These are phyloP conservation scores for Phytophthora gonapodyides DNA, from an alignment of 352 stramenopile species.

Conservation along the genomic window DNA sequence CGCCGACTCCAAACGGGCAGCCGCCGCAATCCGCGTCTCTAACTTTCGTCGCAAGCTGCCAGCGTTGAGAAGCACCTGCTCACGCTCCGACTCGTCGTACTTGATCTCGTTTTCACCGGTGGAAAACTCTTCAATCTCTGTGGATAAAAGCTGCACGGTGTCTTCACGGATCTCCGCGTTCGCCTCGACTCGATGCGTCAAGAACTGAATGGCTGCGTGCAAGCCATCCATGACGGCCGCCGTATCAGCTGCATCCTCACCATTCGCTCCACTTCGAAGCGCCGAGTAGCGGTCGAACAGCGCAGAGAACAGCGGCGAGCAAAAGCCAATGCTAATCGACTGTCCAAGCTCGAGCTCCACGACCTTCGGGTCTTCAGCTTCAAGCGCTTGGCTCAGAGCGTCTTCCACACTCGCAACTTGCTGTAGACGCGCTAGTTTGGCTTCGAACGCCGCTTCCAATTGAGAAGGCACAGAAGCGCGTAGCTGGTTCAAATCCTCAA, in stretches of 20 bases:
- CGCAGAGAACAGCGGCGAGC: conserved; percentile 44
- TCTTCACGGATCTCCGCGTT: conserved; percentile 70
- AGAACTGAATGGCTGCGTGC: conserved; percentile 58
- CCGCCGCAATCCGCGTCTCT: conserved; percentile 52
- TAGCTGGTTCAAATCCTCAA: conserved; percentile 34
- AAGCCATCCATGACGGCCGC: conserved; percentile 45
- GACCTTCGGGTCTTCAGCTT: conserved; percentile 33
- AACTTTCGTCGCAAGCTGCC: conserved; percentile 53
- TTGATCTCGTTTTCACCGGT: conserved; percentile 28
- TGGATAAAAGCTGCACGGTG: conserved; percentile 52
- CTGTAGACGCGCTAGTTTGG: conserved; percentile 48
- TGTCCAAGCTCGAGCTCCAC: conserved; percentile 59
- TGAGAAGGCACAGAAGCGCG: conserved; percentile 21
- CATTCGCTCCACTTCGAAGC: conserved; percentile 31
- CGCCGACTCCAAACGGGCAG: conserved; percentile 50
- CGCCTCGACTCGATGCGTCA: conserved; percentile 49
- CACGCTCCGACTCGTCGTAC: conserved; percentile 39
- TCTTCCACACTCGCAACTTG: conserved; percentile 52
- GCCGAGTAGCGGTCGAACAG: conserved; percentile 54
- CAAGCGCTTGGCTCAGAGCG: conserved; percentile 41
- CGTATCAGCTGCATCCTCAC: conserved; percentile 12
- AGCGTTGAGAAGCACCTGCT: conserved; percentile 47
- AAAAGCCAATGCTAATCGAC: conserved; percentile 66
- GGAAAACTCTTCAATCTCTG: conserved; percentile 58
- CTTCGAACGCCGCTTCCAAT: conserved; percentile 37